These are phyloP conservation scores for Lepidium didymum DNA, from an alignment of 345 rosid species.

Conservation along the genomic window DNA sequence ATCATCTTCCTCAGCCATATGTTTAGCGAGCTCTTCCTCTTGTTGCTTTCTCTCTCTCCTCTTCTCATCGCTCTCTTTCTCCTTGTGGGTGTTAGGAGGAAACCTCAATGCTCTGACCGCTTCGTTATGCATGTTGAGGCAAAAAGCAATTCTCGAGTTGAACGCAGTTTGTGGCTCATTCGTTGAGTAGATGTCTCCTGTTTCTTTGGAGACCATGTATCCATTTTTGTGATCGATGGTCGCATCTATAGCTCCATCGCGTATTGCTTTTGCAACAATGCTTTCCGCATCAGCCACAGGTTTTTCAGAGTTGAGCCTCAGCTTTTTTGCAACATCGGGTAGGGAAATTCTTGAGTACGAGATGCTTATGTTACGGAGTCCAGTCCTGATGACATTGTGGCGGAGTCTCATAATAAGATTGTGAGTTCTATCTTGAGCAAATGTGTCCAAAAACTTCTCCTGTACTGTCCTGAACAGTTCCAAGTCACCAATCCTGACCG, in stretches of 20 bases:
- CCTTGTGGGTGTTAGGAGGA: constrained; percentile 82
- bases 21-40: constrained; percentile 87
- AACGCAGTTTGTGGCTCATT: constrained; percentile 85
- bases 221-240: constrained; percentile 65
- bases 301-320: constrained; percentile 54
- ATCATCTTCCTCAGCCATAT: constrained; percentile 88
- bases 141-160: constrained; percentile 80
- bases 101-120: constrained; percentile 71
- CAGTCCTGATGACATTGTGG: constrained; percentile 85
- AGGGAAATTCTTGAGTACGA: constrained; percentile 73
- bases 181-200: constrained; percentile 83
- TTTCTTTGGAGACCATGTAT: constrained; percentile 82
- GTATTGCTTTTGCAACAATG: constrained; percentile 74
- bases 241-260: constrained; percentile 84
- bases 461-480: constrained; percentile 75
- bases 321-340: constrained; percentile 61
- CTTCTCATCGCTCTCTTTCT: constrained; percentile 87
- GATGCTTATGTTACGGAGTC: constrained; percentile 68
- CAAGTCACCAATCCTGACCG: constrained; percentile 85
- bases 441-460: constrained; percentile 63
- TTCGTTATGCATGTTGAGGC: constrained; percentile 89
- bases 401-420: constrained; percentile 68
- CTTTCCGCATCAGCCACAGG: constrained; percentile 85
- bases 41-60: constrained; percentile 85
- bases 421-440: constrained; percentile 56